Evolutionary conservation across 352 stramenopile species (phyloP).

Genomic region (Pythium aphanidermatum): DNA sequence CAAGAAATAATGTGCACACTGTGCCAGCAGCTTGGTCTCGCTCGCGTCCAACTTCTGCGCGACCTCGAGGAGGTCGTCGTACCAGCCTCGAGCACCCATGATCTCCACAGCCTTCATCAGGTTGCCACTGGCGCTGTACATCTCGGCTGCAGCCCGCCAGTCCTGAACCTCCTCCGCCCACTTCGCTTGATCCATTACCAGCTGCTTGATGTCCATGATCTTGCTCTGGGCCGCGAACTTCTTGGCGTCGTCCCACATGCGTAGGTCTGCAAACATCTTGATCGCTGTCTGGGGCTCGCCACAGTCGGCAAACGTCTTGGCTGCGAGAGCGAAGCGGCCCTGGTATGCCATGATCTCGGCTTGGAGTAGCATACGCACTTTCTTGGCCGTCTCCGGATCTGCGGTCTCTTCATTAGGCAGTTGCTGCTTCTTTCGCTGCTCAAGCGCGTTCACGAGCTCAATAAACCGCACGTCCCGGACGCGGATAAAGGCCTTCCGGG

Average conservation of each 20-base stretch:
- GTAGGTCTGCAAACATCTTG: conserved; percentile 91
- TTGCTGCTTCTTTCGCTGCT: conserved; percentile 69
- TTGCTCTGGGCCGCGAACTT: conserved; percentile 77
- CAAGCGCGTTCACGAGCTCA: conserved; percentile 84
- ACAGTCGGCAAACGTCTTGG: conserved; percentile 81
- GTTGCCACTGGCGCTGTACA: conserved; percentile 89
- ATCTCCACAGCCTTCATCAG: conserved; percentile 78
- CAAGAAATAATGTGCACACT: conserved; percentile 61
- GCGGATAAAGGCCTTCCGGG: conserved; percentile 85
- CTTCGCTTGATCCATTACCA: conserved; percentile 87
- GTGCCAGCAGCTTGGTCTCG: conserved; percentile 37
- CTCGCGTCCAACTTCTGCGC: conserved; percentile 47
- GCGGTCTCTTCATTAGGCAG: conserved; percentile 23
- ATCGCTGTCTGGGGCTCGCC: conserved; percentile 84
- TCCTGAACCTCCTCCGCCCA: conserved; percentile 92
- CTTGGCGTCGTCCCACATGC: conserved; percentile 94
- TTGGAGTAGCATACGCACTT: conserved; percentile 62
- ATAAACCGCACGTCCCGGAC: conserved; percentile 90
- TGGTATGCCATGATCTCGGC: conserved; percentile 92
- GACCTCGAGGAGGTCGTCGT: conserved; percentile 81
- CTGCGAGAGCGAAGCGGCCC: conserved; percentile 87
- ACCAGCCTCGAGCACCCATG: conserved; percentile 81
- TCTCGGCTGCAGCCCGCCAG: conserved; percentile 86
- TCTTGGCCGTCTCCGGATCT: conserved; percentile 38
- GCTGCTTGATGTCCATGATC: conserved; percentile 80